Base-by-base conservation (phyloP, 805 yeast species). In the Kockiozyma suomiensis region DNA sequence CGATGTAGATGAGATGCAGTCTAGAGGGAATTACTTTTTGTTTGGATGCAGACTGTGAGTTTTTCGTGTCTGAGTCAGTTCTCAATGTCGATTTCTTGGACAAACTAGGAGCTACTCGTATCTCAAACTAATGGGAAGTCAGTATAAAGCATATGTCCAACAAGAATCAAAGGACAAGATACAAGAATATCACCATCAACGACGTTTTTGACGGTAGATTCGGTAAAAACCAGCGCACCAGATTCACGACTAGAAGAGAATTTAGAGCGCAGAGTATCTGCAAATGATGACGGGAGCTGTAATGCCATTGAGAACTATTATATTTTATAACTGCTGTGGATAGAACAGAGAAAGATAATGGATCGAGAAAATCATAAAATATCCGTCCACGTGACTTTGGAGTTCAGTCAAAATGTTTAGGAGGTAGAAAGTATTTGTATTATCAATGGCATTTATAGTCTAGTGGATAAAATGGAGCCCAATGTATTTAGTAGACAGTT, bases 221-320 rank as follows among this genome's bases (percentile, higher is more conserved):
- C 84, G 32, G 83, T 79, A 72, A 82, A 85, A 30, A 78, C 70
- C 42, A 88, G 74, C 38, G 78, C 72, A 0, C 82, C 82, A 35
- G 71, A 68, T 8, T 72, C 70, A 2, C 79, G 66, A 0, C 91
- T 93, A 6, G 70, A 69, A 1, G 79, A 74, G 70, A 55, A 62
- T 43, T 42, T 62, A 2, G 55, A 32, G 32, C 43, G 43, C 26
- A 62, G 25, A 17, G 47, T 56, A 10, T 75, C 68, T 10, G 67
- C 65, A 55, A 84, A 76, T 56, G 79, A 70, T 1, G 68, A 72
- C 23, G 83, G 81, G 4, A 81, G 62, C 7, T 64, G 8, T 21
- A 48, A 28, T 1, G 59, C 26, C 66, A 61, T 62, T 15, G 26
- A 38, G 33, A 30, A 30, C 33, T 10, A 30, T 6, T 30, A 10